Percentiles rank a stretch among this genome's conserved stretches.
Conservation (phyloP, 2,329 filamentous ascomycete genomes). For the Colletotrichum sp. region DNA sequence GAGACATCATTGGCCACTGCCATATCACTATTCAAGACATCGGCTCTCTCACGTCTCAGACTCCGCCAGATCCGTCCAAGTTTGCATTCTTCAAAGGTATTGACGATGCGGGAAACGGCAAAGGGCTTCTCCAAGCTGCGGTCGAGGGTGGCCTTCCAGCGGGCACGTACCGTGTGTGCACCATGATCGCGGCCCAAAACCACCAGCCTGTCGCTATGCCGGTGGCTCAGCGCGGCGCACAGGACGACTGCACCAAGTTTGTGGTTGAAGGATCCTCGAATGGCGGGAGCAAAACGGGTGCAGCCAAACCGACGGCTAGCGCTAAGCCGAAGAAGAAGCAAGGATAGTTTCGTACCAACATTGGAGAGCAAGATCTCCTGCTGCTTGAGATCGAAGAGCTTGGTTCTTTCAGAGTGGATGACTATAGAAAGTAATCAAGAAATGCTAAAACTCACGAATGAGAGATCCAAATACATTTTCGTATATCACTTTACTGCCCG, state of each 20-base stretch:
- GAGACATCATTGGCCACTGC: constrained; percentile 47
- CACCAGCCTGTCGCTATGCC: constrained; percentile 65
- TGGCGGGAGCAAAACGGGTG: neutral
- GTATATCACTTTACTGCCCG: too few relatives aligned
- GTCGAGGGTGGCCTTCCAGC: constrained; percentile 50
- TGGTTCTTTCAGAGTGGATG: neutral
- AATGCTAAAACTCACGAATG: neutral
- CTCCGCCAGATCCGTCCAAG: constrained; percentile 36
- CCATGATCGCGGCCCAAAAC: constrained; percentile 54
- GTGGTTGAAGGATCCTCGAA: constrained; percentile 33
- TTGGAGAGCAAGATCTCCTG: neutral
- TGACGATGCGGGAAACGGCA: constrained; percentile 53
- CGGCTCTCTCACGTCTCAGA: constrained; percentile 37
- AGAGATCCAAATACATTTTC: neutral
- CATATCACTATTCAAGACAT: constrained; percentile 59
- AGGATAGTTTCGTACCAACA: neutral
- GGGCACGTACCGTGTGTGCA: constrained; percentile 56
- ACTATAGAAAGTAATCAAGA: neutral
- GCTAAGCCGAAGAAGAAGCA: neutral
- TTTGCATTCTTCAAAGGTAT: constrained; percentile 66
- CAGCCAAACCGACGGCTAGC: neutral
- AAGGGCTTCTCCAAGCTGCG: constrained; percentile 47
- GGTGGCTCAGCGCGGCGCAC: constrained; percentile 56
- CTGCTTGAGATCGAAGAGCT: neutral
- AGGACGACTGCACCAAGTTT: constrained; percentile 59